These are phyloP conservation scores for Paratrimastix pyriformis DNA, from an alignment of 78 protist genomes.

Conservation along the genomic window DNA sequence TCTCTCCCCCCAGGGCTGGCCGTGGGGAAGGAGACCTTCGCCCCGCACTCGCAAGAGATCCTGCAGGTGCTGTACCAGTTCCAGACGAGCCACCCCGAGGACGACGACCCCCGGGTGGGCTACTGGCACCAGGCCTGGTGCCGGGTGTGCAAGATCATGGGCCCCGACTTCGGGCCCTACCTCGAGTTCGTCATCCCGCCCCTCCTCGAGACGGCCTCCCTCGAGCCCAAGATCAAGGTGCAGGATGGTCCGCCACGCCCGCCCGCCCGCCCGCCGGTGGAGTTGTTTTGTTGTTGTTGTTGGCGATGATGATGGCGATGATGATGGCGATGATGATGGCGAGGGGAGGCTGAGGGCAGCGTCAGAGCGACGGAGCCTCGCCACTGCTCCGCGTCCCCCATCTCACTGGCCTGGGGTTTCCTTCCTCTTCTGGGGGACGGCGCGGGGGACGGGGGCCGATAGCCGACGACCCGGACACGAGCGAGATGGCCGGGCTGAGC, in stretches of 20 bases:
- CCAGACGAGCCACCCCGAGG: conserved; percentile 26
- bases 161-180: conserved; percentile 66
- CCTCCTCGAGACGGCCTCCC: conserved; percentile 38
- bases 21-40: conserved; percentile 66
- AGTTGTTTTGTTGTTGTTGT: too few species aligned
- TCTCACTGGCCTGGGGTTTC: too few species aligned
- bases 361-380: too few species aligned
- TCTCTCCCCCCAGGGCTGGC: too few species aligned
- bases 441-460: not conserved
- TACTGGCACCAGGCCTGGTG: conserved; percentile 68
- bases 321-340: too few species aligned
- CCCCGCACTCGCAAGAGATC: conserved; percentile 43
- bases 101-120: conserved; percentile 67
- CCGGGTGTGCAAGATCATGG: conserved; percentile 64
- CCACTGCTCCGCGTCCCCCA: too few species aligned
- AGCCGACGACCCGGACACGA: conserved; percentile 19
- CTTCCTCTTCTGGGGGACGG: not conserved
- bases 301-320: too few species aligned
- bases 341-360: too few species aligned
- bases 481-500: not conserved
- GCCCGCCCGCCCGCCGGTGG: too few species aligned
- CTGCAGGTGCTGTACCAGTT: conserved; percentile 44
- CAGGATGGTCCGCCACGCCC: too few species aligned
- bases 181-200: conserved; percentile 54
- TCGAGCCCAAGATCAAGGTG: conserved; percentile 23